Conservation (phyloP, 805 yeast species). For the Debaryomyces hansenii region DNA sequence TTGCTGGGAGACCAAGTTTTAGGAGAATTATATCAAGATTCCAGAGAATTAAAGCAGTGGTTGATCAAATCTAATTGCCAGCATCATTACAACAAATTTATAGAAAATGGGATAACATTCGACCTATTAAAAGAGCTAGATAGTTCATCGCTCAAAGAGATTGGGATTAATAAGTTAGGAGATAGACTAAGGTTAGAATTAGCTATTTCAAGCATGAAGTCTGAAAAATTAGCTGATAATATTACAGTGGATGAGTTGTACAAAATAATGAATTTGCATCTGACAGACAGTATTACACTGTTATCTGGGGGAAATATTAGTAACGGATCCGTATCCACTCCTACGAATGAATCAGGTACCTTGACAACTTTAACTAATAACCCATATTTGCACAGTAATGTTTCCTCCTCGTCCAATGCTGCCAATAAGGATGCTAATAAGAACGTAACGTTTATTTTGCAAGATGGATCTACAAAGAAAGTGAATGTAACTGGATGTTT, state of each 20-base stretch:
- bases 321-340: slow-evolving; percentile 1
- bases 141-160: slow-evolving; percentile 59
- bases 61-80: slow-evolving; percentile 34
- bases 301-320: background rate
- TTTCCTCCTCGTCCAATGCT: background rate
- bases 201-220: slow-evolving; percentile 50
- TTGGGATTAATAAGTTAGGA: slow-evolving; percentile 78
- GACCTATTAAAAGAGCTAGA: slow-evolving; percentile 64
- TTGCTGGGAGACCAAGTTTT: background rate
- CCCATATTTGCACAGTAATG: background rate
- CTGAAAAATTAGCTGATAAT: slow-evolving; percentile 23
- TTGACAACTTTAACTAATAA: background rate
- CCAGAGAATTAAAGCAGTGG: slow-evolving; percentile 35
- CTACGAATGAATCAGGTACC: slow-evolving; percentile 6
- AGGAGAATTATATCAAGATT: slow-evolving; percentile 5
- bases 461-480: slow-evolving; percentile 68
- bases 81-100: slow-evolving; percentile 31
- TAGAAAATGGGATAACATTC: slow-evolving; percentile 53
- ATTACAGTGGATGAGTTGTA: slow-evolving; percentile 28
- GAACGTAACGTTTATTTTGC: slow-evolving; percentile 65
- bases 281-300: slow-evolving; percentile 1
- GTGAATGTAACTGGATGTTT: slow-evolving; percentile 78
- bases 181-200: slow-evolving; percentile 73
- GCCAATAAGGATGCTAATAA: slow-evolving; percentile 24
- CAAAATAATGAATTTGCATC: slow-evolving; percentile 14